A percentile compares a stretch with the other conserved stretches of the same genome.
Evolutionary conservation across 2,329 filamentous ascomycete genomes (phyloP).

Genomic region (Xylaria arbuscula): DNA sequence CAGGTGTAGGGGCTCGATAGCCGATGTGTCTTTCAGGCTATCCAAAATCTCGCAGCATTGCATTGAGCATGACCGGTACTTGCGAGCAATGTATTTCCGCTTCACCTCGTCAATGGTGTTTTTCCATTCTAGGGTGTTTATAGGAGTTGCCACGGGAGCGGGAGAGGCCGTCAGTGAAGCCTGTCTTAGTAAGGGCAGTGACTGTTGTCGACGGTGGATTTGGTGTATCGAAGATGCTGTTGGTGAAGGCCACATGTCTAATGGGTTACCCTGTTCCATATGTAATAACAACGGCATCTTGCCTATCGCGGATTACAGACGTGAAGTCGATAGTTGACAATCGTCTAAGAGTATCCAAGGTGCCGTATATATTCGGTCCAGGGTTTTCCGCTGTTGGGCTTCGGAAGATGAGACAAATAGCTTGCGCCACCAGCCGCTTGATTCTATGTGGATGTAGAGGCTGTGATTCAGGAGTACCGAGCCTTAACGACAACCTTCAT

Average conservation of each 20-base stretch:
- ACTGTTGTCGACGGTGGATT: slow-evolving; percentile 47
- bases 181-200: slow-evolving; percentile 43
- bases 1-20: slow-evolving; percentile 64
- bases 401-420: neutral
- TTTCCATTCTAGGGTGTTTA: slow-evolving; percentile 63
- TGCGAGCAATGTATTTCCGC: slow-evolving; percentile 61
- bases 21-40: slow-evolving; percentile 56
- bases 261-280: slow-evolving; percentile 32
- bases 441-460: neutral
- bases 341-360: neutral
- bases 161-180: slow-evolving; percentile 42
- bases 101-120: slow-evolving; percentile 64
- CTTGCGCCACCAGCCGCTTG: neutral
- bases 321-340: slow-evolving; percentile 6
- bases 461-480: neutral
- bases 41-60: slow-evolving; percentile 65
- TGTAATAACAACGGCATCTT: slow-evolving; percentile 47
- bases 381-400: neutral
- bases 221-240: slow-evolving; percentile 29
- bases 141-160: slow-evolving; percentile 53
- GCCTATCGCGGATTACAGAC: slow-evolving; percentile 38
- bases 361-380: neutral
- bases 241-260: slow-evolving; percentile 27
- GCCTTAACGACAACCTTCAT: neutral
- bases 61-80: slow-evolving; percentile 64